Conservation (phyloP, 805 yeast genomes). For the Zygotorulaspora danielsina region DNA sequence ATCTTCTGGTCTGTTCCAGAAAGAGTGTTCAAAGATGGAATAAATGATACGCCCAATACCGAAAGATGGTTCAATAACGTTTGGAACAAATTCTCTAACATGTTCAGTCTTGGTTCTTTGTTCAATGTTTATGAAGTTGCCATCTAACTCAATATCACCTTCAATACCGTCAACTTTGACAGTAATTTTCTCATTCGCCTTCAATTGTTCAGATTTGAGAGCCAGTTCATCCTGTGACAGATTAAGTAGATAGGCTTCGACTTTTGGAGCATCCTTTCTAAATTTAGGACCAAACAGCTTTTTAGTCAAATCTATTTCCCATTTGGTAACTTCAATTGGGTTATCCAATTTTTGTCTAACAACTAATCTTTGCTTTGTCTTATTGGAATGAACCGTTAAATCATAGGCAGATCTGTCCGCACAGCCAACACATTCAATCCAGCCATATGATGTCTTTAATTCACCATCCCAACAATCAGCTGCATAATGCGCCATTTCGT, state of each 20-base stretch:
- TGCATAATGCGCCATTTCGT: slow-evolving; percentile 99
- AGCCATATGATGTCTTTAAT: slow-evolving; percentile 90
- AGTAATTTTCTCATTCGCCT: slow-evolving; percentile 55
- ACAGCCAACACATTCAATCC: slow-evolving; percentile 99
- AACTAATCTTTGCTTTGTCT: slow-evolving; percentile 90
- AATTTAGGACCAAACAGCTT: slow-evolving; percentile 97
- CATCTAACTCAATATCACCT: slow-evolving; percentile 65
- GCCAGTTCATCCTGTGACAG: slow-evolving; percentile 85
- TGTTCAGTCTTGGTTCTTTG: slow-evolving; percentile 80
- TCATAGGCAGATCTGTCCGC: slow-evolving; percentile 99
- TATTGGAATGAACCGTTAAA: slow-evolving; percentile 89
- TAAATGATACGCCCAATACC: slow-evolving; percentile 98
- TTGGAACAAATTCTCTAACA: slow-evolving; percentile 92
- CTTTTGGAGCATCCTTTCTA: slow-evolving; percentile 93
- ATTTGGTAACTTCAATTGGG: slow-evolving; percentile 78
- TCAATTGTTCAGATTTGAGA: slow-evolving; percentile 65
- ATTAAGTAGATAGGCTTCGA: slow-evolving; percentile 69
- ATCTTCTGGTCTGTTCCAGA: slow-evolving; percentile 92
- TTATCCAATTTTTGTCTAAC: slow-evolving; percentile 86
- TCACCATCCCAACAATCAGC: slow-evolving; percentile 99
- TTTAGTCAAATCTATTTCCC: slow-evolving; percentile 83
- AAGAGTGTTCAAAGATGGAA: slow-evolving; percentile 87
- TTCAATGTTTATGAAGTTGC: slow-evolving; percentile 66
- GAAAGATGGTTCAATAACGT: slow-evolving; percentile 97
- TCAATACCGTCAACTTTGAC: slow-evolving; percentile 64